Conservation (phyloP, 495 filamentous ascomycete species). For the Hypoxylon crocopeplum region DNA sequence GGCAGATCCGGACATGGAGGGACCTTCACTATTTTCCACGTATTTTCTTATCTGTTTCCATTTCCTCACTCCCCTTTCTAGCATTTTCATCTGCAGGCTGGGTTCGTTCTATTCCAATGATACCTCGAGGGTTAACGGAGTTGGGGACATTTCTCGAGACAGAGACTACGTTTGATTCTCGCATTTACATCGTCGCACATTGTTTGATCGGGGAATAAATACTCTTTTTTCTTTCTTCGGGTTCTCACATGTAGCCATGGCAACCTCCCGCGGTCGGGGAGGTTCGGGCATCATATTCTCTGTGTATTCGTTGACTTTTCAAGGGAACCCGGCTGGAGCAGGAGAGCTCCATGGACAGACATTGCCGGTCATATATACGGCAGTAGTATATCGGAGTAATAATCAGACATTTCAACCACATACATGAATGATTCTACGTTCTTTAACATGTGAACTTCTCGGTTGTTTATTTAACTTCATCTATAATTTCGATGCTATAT, state of each 20-base stretch:
- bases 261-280: background rate
- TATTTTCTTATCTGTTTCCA: conserved; percentile 23
- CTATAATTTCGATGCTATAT: too few species aligned
- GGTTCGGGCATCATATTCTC: conserved; percentile 34
- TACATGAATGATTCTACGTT: too few species aligned
- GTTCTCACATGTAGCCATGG: conserved; percentile 42
- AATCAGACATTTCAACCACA: conserved; percentile 14
- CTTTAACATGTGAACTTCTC: too few species aligned
- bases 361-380: conserved; percentile 23
- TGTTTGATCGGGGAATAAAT: conserved; percentile 27
- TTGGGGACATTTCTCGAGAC: conserved; percentile 23
- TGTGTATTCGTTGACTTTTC: conserved; percentile 35
- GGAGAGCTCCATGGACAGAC: background rate
- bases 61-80: conserved; percentile 2
- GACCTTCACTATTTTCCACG: conserved; percentile 21
- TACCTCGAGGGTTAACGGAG: conserved; percentile 43
- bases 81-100: conserved; percentile 33
- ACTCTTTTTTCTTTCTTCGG: conserved; percentile 23
- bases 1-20: conserved; percentile 15
- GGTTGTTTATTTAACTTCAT: too few species aligned
- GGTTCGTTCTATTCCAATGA: conserved; percentile 40
- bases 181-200: conserved; percentile 36
- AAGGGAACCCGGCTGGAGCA: conserved; percentile 25
- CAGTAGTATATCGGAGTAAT: conserved; percentile 26
- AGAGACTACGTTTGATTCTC: conserved; percentile 23